phyloP scores from a whole-genome alignment of 345 rosid genomes.

The Moricandia moricandioides region DNA sequence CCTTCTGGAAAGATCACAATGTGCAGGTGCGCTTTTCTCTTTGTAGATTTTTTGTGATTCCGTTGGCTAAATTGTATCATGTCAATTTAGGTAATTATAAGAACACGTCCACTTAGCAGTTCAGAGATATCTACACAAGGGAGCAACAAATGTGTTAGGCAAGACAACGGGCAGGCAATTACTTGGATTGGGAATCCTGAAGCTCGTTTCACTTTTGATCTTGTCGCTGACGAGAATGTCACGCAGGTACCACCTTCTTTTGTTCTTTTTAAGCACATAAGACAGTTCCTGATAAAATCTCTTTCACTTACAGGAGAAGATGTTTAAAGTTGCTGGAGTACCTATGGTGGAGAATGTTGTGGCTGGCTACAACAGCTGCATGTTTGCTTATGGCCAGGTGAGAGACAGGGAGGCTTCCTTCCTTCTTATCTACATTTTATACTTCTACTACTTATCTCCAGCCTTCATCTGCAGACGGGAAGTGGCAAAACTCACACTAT shows the following conservation, averaged over 20 bases:
- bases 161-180: conserved; percentile 77
- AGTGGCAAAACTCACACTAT: conserved; percentile 99
- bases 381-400: conserved; percentile 99
- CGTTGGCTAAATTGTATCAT: not conserved
- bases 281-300: not conserved
- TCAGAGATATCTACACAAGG: conserved; percentile 88
- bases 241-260: conserved; percentile 54
- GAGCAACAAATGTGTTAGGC: conserved; percentile 66
- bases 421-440: not conserved
- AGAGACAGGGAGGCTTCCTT: conserved; percentile 1
- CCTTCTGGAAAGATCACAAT: conserved; percentile 94
- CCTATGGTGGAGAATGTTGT: conserved; percentile 98
- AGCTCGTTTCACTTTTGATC: conserved; percentile 88
- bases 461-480: conserved; percentile 61
- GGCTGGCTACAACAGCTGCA: conserved; percentile 96
- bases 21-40: conserved; percentile 55
- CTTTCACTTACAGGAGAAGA: conserved; percentile 56
- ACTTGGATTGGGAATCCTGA: conserved; percentile 94
- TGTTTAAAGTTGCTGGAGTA: conserved; percentile 90
- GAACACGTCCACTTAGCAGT: conserved; percentile 80
- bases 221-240: conserved; percentile 85
- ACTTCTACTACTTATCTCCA: not conserved
- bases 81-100: conserved; percentile 65
- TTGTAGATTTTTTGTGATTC: not conserved
- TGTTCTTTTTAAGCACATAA: not conserved